phyloP scores from a whole-genome alignment of 768 basidiomycete species.

The Pisolithus marmoratus region DNA sequence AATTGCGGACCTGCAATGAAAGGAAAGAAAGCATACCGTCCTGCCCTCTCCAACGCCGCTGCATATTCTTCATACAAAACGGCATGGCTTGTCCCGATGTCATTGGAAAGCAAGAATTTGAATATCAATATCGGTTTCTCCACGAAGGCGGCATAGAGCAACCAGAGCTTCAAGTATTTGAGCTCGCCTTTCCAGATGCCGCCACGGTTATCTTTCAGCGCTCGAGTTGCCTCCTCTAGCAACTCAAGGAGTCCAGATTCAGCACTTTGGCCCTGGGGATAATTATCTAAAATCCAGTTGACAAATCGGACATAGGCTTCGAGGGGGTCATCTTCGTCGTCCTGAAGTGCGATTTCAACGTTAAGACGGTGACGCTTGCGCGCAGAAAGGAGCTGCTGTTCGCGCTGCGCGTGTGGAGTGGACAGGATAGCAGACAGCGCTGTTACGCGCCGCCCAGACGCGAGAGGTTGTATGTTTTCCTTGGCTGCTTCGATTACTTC shows the following conservation, averaged over 20 bases:
- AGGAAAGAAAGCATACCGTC: constrained; percentile 50
- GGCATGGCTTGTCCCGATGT: constrained; percentile 78
- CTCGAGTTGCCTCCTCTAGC: constrained; percentile 85
- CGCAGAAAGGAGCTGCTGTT: constrained; percentile 59
- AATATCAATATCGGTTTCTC: constrained; percentile 87
- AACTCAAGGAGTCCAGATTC: constrained; percentile 90
- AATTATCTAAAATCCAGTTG: constrained; percentile 90
- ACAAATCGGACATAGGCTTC: constrained; percentile 85
- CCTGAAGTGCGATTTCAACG: constrained; percentile 60
- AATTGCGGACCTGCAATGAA: constrained; percentile 24
- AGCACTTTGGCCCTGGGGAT: constrained; percentile 86
- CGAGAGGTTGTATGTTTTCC: constrained; percentile 82
- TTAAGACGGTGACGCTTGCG: constrained; percentile 67
- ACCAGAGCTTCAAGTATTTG: constrained; percentile 91
- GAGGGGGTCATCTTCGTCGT: constrained; percentile 77
- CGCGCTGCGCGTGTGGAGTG: constrained; percentile 74
- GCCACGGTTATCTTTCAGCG: constrained; percentile 70
- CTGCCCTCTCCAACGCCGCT: constrained; percentile 72
- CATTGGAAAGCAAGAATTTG: constrained; percentile 83
- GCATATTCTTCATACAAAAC: constrained; percentile 93
- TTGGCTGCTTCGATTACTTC: constrained; percentile 80
- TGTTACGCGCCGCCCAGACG: constrained; percentile 72
- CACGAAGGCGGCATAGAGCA: constrained; percentile 88
- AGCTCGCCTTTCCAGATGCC: constrained; percentile 74
- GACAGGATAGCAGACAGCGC: constrained; percentile 67